Percentiles rank a stretch among this genome's conserved stretches.
These are phyloP conservation scores for Peronospora belbahrii DNA, from an alignment of 352 stramenopile species.

Conservation along the genomic window DNA sequence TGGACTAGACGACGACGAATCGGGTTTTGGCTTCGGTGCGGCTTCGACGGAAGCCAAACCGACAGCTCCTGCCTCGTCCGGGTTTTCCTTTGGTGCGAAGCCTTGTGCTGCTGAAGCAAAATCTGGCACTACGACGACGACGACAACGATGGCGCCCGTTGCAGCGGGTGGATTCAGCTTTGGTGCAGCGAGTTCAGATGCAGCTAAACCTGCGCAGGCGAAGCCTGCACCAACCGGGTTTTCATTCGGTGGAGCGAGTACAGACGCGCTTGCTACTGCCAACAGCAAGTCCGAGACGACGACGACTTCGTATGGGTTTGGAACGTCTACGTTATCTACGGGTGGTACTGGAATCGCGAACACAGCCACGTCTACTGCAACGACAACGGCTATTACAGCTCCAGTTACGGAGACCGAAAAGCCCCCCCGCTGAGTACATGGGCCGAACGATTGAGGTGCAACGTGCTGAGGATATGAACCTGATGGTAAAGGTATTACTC, in stretches of 20 bases:
- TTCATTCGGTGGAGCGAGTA: slow-evolving; percentile 23
- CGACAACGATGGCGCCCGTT: not conserved
- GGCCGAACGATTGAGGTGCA: slow-evolving; percentile 74
- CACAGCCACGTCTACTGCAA: slow-evolving; percentile 8
- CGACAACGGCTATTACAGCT: slow-evolving; percentile 25
- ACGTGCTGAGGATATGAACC: not conserved
- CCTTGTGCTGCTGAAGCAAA: slow-evolving; percentile 4
- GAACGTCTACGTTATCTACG: slow-evolving; percentile 19
- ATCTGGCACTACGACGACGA: not conserved
- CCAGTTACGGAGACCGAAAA: slow-evolving; percentile 44
- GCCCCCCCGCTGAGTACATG: slow-evolving; percentile 74
- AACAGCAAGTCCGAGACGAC: slow-evolving; percentile 26
- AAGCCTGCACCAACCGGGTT: slow-evolving; percentile 22
- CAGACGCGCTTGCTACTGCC: slow-evolving; percentile 7
- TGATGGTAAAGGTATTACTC: not conserved
- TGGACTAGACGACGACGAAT: slow-evolving; percentile 2
- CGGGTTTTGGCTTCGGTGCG: slow-evolving; percentile 19
- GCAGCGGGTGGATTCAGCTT: slow-evolving; percentile 25
- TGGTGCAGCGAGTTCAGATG: slow-evolving; percentile 7
- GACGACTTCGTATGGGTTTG: slow-evolving; percentile 21
- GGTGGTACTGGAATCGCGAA: slow-evolving; percentile 13
- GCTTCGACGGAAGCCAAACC: slow-evolving; percentile 7
- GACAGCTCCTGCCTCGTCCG: not conserved
- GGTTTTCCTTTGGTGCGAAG: slow-evolving; percentile 17
- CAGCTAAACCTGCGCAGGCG: slow-evolving; percentile 9